These are phyloP conservation scores for Candida parachauliodes DNA, from an alignment of 805 yeast species.

Conservation along the genomic window DNA sequence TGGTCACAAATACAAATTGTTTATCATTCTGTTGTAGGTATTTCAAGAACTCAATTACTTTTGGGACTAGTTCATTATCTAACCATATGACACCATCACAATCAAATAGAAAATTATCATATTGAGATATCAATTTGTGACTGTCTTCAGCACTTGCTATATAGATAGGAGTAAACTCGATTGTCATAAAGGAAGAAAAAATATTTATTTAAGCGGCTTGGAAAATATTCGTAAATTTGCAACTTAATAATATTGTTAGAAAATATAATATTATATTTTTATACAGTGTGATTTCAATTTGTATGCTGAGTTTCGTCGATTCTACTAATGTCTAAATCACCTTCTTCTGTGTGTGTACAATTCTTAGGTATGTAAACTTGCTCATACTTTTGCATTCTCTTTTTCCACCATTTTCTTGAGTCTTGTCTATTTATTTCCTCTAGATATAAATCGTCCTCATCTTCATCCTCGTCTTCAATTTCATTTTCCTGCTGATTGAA, in stretches of 20 bases:
- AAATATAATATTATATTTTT: neutral
- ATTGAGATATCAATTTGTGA: conserved; percentile 19
- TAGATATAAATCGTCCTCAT: conserved; percentile 50
- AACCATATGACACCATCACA: conserved; percentile 44
- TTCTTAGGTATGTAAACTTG: conserved; percentile 17
- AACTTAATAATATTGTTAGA: too few relatives aligned
- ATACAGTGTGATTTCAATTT: neutral
- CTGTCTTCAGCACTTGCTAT: conserved; percentile 16
- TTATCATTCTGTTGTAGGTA: conserved; percentile 21
- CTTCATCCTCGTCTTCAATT: conserved; percentile 19
- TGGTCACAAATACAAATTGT: conserved; percentile 33
- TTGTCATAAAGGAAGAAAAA: conserved; percentile 11
- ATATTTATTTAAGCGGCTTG: neutral
- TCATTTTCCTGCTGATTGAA: conserved; percentile 18
- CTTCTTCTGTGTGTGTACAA: conserved; percentile 6
- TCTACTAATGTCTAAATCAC: conserved; percentile 5
- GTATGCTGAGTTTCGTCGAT: conserved; percentile 1
- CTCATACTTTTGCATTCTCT: conserved; percentile 34
- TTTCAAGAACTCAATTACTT: conserved; percentile 24
- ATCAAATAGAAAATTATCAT: conserved; percentile 39
- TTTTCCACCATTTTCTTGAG: conserved; percentile 51
- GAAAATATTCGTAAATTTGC: too few relatives aligned
- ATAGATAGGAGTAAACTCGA: conserved; percentile 8
- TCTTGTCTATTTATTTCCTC: conserved; percentile 53
- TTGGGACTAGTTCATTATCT: conserved; percentile 31